These are phyloP conservation scores for Wallacemonas collosoma DNA, from an alignment of 208 protist species.

Conservation along the genomic window DNA sequence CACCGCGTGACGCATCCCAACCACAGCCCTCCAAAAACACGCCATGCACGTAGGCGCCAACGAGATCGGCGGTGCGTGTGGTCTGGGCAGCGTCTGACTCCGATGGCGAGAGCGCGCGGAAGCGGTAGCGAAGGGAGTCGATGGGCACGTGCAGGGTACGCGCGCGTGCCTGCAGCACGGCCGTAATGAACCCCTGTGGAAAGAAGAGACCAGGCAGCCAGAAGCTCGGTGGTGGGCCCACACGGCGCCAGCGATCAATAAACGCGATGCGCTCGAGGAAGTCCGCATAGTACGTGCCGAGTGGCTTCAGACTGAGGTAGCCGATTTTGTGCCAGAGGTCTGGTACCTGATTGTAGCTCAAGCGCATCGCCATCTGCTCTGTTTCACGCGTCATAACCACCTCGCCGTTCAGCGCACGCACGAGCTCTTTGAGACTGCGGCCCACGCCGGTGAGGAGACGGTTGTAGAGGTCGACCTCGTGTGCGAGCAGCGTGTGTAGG, in stretches of 20 bases:
- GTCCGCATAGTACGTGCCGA: conserved; percentile 94
- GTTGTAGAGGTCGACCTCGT: conserved; percentile 93
- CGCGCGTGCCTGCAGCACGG: conserved; percentile 87
- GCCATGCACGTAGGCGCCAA: conserved; percentile 92
- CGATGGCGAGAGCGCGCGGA: conserved; percentile 38
- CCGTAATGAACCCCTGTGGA: conserved; percentile 94
- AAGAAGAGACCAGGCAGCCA: conserved; percentile 98
- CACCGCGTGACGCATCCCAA: conserved; percentile 51
- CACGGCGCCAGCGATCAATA: conserved; percentile 86
- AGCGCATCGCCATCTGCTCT: conserved; percentile 77
- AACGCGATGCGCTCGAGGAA: conserved; percentile 90
- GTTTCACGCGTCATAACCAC: conserved; percentile 83
- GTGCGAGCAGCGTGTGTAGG: conserved; percentile 79
- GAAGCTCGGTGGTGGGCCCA: conserved; percentile 88
- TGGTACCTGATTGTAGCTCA: conserved; percentile 91
- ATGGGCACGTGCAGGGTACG: conserved; percentile 85
- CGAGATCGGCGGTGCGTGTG: conserved; percentile 27
- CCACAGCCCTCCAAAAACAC: conserved; percentile 90
- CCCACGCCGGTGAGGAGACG: conserved; percentile 56
- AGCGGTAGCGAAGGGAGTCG: conserved; percentile 83
- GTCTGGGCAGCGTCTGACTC: conserved; percentile 24
- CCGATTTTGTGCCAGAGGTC: conserved; percentile 81
- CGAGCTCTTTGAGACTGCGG: conserved; percentile 59
- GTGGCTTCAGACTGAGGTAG: conserved; percentile 95
- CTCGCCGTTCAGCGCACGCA: conserved; percentile 85